Conservation (phyloP, 768 basidiomycete species). For the Suillus tomentosus region DNA sequence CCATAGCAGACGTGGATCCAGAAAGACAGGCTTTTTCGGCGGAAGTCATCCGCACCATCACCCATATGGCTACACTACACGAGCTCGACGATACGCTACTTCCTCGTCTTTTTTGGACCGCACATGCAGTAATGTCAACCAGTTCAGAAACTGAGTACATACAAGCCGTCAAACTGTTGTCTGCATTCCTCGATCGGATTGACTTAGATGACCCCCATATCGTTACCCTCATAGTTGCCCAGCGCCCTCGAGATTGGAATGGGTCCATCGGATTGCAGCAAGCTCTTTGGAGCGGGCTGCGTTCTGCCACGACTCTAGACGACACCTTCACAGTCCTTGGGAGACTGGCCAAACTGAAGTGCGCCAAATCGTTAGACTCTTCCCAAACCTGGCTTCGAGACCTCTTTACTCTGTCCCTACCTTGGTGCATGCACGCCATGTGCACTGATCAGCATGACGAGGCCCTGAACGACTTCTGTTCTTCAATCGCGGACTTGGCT, state of each 20-base stretch:
- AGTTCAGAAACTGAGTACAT: constrained; percentile 80
- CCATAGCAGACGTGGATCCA: constrained; percentile 72
- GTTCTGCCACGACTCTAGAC: constrained; percentile 71
- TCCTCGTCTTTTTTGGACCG: constrained; percentile 88
- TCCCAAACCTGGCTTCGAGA: constrained; percentile 76
- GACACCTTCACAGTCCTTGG: constrained; percentile 71
- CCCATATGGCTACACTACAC: constrained; percentile 54
- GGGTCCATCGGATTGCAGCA: constrained; percentile 67
- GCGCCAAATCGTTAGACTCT: constrained; percentile 68
- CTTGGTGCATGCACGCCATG: constrained; percentile 88
- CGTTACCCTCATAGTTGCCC: constrained; percentile 66
- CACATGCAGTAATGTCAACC: constrained; percentile 78
- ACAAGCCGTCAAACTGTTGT: constrained; percentile 65
- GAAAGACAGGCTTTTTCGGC: constrained; percentile 82
- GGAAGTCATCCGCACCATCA: constrained; percentile 80
- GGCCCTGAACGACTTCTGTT: constrained; percentile 67
- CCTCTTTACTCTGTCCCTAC: constrained; percentile 78
- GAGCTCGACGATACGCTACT: constrained; percentile 63
- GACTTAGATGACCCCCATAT: constrained; percentile 71
- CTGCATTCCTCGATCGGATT: constrained; percentile 63
- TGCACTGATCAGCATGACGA: constrained; percentile 58
- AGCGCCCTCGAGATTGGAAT: constrained; percentile 73
- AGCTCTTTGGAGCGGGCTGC: constrained; percentile 71
- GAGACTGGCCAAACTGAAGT: constrained; percentile 58
- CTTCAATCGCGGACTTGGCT: constrained; percentile 72